A percentile compares a stretch with the other conserved stretches of the same genome.
phyloP scores from a whole-genome alignment of 1,284 basidiomycete genomes.

The Leccinum pallidistipes region DNA sequence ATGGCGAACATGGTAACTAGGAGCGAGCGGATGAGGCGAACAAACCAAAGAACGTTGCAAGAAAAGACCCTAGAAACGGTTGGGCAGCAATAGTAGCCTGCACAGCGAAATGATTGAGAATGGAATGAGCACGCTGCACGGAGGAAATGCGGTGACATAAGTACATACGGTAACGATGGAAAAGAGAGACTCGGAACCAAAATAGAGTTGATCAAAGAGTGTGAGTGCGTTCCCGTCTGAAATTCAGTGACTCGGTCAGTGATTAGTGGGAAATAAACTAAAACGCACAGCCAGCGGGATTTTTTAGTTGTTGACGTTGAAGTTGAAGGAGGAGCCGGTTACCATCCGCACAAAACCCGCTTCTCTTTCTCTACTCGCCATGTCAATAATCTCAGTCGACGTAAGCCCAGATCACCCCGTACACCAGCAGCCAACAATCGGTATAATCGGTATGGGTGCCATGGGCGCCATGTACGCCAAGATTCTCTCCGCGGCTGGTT shows the following conservation, averaged over 20 bases:
- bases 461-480: slow-evolving; percentile 97
- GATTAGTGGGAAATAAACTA: not conserved
- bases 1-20: slow-evolving; percentile 17
- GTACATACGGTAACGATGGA: slow-evolving; percentile 15
- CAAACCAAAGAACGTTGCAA: not conserved
- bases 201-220: slow-evolving; percentile 19
- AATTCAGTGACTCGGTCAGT: not conserved
- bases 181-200: slow-evolving; percentile 2
- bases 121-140: not conserved
- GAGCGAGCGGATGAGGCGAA: not conserved
- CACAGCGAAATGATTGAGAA: not conserved
- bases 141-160: slow-evolving; percentile 16
- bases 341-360: not conserved
- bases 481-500: slow-evolving; percentile 73
- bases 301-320: not conserved
- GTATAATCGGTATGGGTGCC: slow-evolving; percentile 90
- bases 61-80: slow-evolving; percentile 17
- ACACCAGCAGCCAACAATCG: slow-evolving; percentile 73
- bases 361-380: slow-evolving; percentile 3
- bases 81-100: slow-evolving; percentile 18
- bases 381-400: slow-evolving; percentile 29
- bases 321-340: not conserved
- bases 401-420: slow-evolving; percentile 52
- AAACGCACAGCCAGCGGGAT: not conserved
- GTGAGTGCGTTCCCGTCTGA: not conserved